Conservation (phyloP, 2,329 filamentous ascomycete species). For the Cercospora sp. region DNA sequence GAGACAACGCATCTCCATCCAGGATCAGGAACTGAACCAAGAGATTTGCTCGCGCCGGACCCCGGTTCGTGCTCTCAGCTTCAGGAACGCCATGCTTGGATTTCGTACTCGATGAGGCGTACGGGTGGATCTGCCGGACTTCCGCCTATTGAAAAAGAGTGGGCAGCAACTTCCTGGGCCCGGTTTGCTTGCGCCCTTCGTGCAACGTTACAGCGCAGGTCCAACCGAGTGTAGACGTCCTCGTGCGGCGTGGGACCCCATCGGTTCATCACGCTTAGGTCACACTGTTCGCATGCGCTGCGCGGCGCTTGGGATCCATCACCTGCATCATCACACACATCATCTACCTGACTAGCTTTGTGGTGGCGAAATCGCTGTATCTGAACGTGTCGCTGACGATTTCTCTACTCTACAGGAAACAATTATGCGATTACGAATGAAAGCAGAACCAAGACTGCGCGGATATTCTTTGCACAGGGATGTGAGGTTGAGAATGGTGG, state of each 20-base stretch:
- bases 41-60: not conserved
- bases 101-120: not conserved
- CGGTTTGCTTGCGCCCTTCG: conserved; percentile 8
- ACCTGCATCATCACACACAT: not conserved
- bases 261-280: conserved; percentile 14
- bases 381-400: conserved; percentile 3
- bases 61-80: not conserved
- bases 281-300: conserved; percentile 19
- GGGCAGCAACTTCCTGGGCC: not conserved
- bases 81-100: conserved; percentile 13
- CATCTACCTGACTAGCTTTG: not conserved
- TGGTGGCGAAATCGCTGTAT: not conserved
- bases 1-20: conserved; percentile 16
- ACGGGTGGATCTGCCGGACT: conserved; percentile 10
- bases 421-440: conserved; percentile 90
- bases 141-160: conserved; percentile 7
- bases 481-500: conserved; percentile 54
- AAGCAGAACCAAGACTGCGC: conserved; percentile 63
- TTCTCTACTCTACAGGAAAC: conserved; percentile 63
- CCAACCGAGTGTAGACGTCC: conserved; percentile 12
- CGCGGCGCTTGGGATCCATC: not conserved
- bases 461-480: conserved; percentile 90
- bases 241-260: conserved; percentile 7
- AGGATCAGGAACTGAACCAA: conserved; percentile 14
- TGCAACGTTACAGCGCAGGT: conserved; percentile 29